Percentiles rank a stretch among this genome's conserved stretches.
phyloP scores from a whole-genome alignment of 1,284 basidiomycete genomes.

The Ceratobasidium sp. region DNA sequence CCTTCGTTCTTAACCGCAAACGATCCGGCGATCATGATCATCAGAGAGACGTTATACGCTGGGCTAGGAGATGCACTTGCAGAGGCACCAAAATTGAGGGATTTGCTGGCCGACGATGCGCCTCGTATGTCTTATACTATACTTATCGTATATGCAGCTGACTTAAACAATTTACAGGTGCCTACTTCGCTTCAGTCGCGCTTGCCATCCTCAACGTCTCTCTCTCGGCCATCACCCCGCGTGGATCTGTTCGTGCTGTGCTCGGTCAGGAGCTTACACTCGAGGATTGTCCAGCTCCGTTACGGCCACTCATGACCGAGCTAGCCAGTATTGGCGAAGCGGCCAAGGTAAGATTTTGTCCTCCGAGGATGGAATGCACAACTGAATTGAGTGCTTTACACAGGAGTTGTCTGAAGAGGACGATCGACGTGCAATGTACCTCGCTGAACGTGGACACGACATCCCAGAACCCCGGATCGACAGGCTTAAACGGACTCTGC shows the following conservation, averaged over 20 bases:
- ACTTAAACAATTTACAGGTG: conserved; percentile 53
- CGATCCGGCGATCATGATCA: conserved; percentile 75
- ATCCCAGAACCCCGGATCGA: conserved; percentile 71
- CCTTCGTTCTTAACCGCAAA: conserved; percentile 58
- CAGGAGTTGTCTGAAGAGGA: conserved; percentile 70
- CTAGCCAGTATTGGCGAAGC: conserved; percentile 68
- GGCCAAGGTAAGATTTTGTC: conserved; percentile 56
- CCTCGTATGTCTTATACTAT: conserved; percentile 57
- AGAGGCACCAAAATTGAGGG: conserved; percentile 65
- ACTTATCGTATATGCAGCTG: neutral
- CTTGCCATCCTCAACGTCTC: conserved; percentile 79
- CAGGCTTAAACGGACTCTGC: conserved; percentile 69
- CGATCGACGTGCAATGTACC: conserved; percentile 66
- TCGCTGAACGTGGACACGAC: conserved; percentile 58
- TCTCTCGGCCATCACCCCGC: conserved; percentile 62
- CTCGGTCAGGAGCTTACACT: conserved; percentile 67
- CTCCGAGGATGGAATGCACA: neutral
- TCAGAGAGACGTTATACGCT: conserved; percentile 85
- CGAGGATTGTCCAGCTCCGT: conserved; percentile 67
- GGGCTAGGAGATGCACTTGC: conserved; percentile 77
- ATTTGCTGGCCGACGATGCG: conserved; percentile 70
- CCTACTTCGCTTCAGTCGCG: conserved; percentile 80
- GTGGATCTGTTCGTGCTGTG: conserved; percentile 71
- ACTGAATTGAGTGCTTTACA: neutral
- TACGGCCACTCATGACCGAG: conserved; percentile 77